phyloP scores from a whole-genome alignment of 805 yeast genomes.

The Pichia pseudocactophila region DNA sequence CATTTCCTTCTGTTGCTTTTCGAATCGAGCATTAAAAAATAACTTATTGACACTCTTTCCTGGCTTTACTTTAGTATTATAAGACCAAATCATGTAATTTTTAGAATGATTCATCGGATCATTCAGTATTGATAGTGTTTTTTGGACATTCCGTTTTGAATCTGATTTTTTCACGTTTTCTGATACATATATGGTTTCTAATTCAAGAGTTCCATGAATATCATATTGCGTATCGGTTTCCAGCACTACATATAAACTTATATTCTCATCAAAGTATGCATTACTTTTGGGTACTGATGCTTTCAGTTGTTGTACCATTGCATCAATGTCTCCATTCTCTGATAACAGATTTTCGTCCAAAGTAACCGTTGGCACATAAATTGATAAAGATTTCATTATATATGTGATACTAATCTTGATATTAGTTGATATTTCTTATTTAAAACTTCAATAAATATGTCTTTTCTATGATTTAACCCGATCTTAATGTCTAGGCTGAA shows the following conservation, averaged over 20 bases:
- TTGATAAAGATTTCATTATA: no score
- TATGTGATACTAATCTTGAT: no score
- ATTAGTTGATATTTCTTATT: no score
- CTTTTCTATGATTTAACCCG: no score
- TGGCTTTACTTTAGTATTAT: constrained; percentile 13
- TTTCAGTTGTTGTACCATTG: background rate
- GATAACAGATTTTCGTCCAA: no score
- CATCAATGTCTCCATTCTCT: no score
- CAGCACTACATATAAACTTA: constrained; percentile 8
- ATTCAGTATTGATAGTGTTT: background rate
- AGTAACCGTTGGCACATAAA: no score
- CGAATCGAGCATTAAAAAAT: constrained; percentile 14
- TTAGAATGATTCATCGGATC: constrained; percentile 6
- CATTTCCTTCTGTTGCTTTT: constrained; percentile 8
- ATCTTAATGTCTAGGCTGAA: no score
- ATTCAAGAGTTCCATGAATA: background rate
- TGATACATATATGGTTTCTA: constrained; percentile 3
- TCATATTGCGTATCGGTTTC: background rate
- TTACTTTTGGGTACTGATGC: constrained; percentile 31
- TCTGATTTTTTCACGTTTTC: background rate
- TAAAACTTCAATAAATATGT: no score
- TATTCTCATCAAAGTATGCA: constrained; percentile 16
- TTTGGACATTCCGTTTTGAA: background rate
- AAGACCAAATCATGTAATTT: constrained; percentile 13
- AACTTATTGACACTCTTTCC: constrained; percentile 15